Percentiles rank a stretch among this genome's conserved stretches.
Conservation (phyloP, 306 rosid genomes). For the Senna tora region DNA sequence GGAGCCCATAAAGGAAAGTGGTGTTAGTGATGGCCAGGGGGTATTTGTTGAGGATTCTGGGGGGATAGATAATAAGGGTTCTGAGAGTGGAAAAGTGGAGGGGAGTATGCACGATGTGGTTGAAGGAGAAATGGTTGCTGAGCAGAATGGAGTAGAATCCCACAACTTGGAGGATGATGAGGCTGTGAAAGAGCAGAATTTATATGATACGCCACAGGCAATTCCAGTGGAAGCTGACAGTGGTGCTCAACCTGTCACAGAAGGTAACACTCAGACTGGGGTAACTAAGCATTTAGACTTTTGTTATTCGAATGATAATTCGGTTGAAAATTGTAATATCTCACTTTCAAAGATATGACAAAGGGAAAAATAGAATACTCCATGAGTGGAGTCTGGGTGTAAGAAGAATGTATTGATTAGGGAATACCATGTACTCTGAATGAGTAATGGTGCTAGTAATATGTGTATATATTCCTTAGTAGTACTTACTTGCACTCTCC, state of each 20-base stretch:
- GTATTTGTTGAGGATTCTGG: slow-evolving; percentile 40
- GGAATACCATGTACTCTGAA: no score
- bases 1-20: slow-evolving; percentile 38
- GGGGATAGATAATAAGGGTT: slow-evolving; percentile 22
- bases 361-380: no score
- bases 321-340: slow-evolving; percentile 31
- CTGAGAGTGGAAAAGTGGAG: slow-evolving; percentile 26
- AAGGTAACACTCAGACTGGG: not conserved
- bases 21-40: slow-evolving; percentile 40
- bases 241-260: slow-evolving; percentile 29
- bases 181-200: slow-evolving; percentile 33
- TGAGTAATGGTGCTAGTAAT: no score
- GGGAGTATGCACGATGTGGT: not conserved
- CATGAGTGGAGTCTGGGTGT: no score
- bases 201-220: slow-evolving; percentile 9
- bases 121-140: not conserved
- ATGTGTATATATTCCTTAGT: no score
- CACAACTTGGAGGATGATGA: slow-evolving; percentile 29
- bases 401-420: no score
- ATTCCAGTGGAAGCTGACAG: slow-evolving; percentile 8
- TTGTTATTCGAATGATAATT: slow-evolving; percentile 21
- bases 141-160: slow-evolving; percentile 28
- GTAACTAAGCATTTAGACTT: slow-evolving; percentile 16
- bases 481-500: no score
- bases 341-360: no score